Percentiles rank a stretch among this genome's conserved stretches.
Evolutionary conservation across 495 filamentous ascomycete genomes (phyloP).

Genomic region (Talaromyces wortmannii): DNA sequence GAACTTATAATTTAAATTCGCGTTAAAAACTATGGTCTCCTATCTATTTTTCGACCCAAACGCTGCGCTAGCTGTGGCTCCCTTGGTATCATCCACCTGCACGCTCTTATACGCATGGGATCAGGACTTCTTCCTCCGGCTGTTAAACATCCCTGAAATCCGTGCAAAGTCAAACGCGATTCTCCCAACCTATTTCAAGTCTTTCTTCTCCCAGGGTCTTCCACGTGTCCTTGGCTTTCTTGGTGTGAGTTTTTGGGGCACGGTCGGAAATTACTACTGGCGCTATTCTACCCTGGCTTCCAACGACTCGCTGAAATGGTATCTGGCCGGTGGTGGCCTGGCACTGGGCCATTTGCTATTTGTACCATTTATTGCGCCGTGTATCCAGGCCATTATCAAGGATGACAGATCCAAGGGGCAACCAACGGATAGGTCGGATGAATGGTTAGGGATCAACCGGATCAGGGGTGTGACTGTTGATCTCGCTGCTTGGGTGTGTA

Average conservation of each 20-base stretch:
- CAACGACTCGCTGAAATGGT: background rate
- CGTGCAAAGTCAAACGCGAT: constrained; percentile 9
- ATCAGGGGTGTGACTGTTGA: constrained; percentile 14
- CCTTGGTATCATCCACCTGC: constrained; percentile 31
- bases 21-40: constrained; percentile 22
- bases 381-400: constrained; percentile 12
- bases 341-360: constrained; percentile 16
- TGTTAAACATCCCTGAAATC: constrained; percentile 5
- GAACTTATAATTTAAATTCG: background rate
- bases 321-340: constrained; percentile 4
- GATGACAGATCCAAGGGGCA: constrained; percentile 3
- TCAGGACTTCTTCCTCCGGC: constrained; percentile 22
- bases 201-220: constrained; percentile 10
- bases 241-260: background rate
- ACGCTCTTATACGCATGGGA: constrained; percentile 25
- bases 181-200: constrained; percentile 10
- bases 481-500: constrained; percentile 13
- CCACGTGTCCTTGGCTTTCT: background rate
- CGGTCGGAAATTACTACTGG: constrained; percentile 4
- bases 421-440: constrained; percentile 8
- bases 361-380: constrained; percentile 12
- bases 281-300: background rate
- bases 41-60: constrained; percentile 28
- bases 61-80: constrained; percentile 23
- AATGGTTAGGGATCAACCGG: constrained; percentile 14